Conservation (phyloP, 1,284 basidiomycete genomes). For the Heterobasidion irregulare region DNA sequence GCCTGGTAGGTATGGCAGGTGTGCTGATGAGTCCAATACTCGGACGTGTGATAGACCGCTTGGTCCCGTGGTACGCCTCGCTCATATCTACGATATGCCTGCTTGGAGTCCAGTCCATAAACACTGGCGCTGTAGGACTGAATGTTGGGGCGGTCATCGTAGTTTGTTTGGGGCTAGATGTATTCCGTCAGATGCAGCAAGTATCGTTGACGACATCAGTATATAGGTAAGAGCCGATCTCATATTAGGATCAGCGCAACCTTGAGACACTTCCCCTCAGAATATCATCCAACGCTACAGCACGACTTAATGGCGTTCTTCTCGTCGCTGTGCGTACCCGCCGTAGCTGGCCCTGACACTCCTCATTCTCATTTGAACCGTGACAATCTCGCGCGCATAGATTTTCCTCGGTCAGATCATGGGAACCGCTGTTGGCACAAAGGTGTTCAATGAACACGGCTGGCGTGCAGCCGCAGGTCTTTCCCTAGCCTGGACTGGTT, state of each 20-base stretch:
- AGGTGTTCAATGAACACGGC: constrained; percentile 40
- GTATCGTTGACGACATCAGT: constrained; percentile 32
- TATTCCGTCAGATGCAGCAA: constrained; percentile 38
- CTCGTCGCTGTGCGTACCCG: constrained; percentile 27
- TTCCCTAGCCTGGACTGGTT: constrained; percentile 37
- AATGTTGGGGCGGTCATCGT: constrained; percentile 38
- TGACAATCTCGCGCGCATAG: constrained; percentile 9
- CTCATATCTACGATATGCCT: constrained; percentile 27
- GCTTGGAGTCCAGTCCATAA: constrained; percentile 28
- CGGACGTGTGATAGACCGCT: constrained; percentile 39
- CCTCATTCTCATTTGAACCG: background rate
- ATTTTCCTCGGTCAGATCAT: constrained; percentile 38
- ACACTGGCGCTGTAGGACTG: constrained; percentile 34
- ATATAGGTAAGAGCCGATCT: constrained; percentile 15
- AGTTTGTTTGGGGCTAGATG: constrained; percentile 35
- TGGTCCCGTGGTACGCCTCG: constrained; percentile 43
- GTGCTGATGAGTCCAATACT: constrained; percentile 39
- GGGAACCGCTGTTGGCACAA: constrained; percentile 44
- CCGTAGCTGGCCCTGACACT: background rate
- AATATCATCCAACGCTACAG: constrained; percentile 27
- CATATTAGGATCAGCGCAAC: background rate
- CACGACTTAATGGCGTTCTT: constrained; percentile 43
- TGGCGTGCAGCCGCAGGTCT: constrained; percentile 42
- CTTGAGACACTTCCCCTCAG: constrained; percentile 1
- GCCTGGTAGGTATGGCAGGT: constrained; percentile 40